phyloP scores from a whole-genome alignment of 192 early-diverging fungal species.

The Rhizophlyctis rosea region DNA sequence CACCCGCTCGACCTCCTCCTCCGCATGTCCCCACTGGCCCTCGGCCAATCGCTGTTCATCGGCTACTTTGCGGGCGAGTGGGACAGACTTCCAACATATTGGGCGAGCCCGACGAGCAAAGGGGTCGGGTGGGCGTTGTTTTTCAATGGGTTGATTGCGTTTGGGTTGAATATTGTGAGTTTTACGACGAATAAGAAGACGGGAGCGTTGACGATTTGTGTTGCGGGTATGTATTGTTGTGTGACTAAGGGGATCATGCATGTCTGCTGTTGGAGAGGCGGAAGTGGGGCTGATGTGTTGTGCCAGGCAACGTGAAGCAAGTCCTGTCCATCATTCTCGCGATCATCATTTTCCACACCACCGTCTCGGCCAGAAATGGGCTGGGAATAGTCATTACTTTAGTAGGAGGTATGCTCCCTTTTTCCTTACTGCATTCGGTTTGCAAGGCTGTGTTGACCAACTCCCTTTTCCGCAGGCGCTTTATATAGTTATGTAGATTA shows the following conservation, averaged over 20 bases:
- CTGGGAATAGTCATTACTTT: conserved; percentile 66
- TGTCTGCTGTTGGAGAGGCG: not conserved
- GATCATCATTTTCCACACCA: conserved; percentile 59
- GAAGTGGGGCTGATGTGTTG: not conserved
- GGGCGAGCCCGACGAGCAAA: conserved; percentile 11
- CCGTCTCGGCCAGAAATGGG: conserved; percentile 55
- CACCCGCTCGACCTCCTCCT: conserved; percentile 78
- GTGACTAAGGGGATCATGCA: not conserved
- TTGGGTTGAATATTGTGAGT: conserved; percentile 79
- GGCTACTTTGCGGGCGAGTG: conserved; percentile 66
- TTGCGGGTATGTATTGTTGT: conserved; percentile 43
- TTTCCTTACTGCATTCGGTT: not conserved
- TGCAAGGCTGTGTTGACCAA: not conserved
- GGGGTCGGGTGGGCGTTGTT: conserved; percentile 49
- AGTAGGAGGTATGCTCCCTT: conserved; percentile 21
- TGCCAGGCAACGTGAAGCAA: conserved; percentile 68
- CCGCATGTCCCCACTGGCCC: conserved; percentile 74
- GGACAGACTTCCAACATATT: conserved; percentile 7
- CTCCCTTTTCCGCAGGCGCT: conserved; percentile 37
- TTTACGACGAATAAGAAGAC: conserved; percentile 87
- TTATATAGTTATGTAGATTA: conserved; percentile 46
- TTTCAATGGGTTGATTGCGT: conserved; percentile 79
- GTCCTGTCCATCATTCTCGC: conserved; percentile 67
- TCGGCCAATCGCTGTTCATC: conserved; percentile 67
- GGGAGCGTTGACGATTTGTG: conserved; percentile 78